These are phyloP conservation scores for Solanum tacnaense DNA, from an alignment of 257 asterid genomes.

Conservation along the genomic window DNA sequence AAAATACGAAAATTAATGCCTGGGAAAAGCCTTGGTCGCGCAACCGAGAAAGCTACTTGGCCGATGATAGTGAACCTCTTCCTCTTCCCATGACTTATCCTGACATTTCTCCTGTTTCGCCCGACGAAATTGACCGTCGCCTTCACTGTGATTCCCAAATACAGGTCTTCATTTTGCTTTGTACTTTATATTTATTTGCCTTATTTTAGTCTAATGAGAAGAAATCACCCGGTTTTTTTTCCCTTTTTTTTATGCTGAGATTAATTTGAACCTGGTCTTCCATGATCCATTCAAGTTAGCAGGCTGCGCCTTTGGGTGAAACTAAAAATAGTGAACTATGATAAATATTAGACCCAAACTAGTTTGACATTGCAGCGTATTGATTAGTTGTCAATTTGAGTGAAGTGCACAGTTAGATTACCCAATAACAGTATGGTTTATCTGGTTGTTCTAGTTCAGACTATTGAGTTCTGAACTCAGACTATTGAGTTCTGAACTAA, in stretches of 20 bases:
- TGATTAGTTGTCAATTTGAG: not conserved
- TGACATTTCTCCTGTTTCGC: constrained; percentile 41
- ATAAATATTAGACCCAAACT: not conserved
- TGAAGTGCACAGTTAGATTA: not conserved
- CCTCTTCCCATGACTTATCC: constrained; percentile 87
- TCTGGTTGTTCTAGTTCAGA: not conserved
- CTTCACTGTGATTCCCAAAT: constrained; percentile 60
- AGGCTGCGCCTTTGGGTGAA: not conserved
- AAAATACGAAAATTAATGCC: constrained; percentile 35
- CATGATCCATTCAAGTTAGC: not conserved
- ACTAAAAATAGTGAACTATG: not conserved
- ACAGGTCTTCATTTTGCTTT: constrained; percentile 27
- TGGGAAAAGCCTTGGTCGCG: constrained; percentile 64
- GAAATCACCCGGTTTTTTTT: not conserved
- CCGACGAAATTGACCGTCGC: constrained; percentile 54
- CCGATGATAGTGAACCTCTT: constrained; percentile 48
- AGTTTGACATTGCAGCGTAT: not conserved
- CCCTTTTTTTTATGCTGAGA: not conserved
- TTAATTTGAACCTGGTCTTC: not conserved
- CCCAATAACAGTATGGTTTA: not conserved
- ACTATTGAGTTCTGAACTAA: not conserved
- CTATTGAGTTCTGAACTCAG: not conserved
- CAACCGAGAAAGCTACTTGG: constrained; percentile 61
- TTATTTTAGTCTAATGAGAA: not conserved
- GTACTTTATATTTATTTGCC: not conserved